Base-by-base conservation (phyloP, 768 basidiomycete species). In the Suillus paluster region DNA sequence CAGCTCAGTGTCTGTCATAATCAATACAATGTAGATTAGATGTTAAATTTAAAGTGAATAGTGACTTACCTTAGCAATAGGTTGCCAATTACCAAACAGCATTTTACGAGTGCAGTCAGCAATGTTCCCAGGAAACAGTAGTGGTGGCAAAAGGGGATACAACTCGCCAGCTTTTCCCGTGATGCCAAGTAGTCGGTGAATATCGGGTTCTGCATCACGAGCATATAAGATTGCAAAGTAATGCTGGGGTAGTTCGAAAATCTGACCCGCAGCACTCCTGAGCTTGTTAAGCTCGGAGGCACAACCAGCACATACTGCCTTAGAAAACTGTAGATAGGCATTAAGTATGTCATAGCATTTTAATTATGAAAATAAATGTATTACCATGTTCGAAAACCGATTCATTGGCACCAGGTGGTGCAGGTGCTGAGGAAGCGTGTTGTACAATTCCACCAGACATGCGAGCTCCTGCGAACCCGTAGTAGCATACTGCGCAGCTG, bases 201-300 rank as follows among this genome's bases (percentile, higher is more conserved):
- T 53, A 2, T 57, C 38, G 4, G 53, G 52, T 38, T 25, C 52
- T 30, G 15, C 30, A 10, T 21, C 3, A 1, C 12, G 12, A 27
- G 25, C 5, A 5, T 38, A 19, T 41, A 33, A 38, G 3, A 25
- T 60, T 4, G 30, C 21, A 10, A 59, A 59, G 48, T 30, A 34
- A 41, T 23, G 5, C 45, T 46, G 44, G 5, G 46, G 58, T 7
- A 59, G n/a, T 3, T 46, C 21, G 4, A 48, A 46, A 46, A 59
- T 50, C 12, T 48, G 30, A 23, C 58, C 46, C 23, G 45, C 17
- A 1, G 36, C 48, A 45, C 25, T 46, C 21, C 46, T 27, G 3
- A 59, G 42, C 36, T 41, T 59, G 46, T 59, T 45, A 10, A 59
- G 48, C 34, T 48, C 11, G 10, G 42, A 38, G 25, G 48, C 30